Evolutionary conservation across 345 rosid species (phyloP).

Genomic region (Lepidium africanum): DNA sequence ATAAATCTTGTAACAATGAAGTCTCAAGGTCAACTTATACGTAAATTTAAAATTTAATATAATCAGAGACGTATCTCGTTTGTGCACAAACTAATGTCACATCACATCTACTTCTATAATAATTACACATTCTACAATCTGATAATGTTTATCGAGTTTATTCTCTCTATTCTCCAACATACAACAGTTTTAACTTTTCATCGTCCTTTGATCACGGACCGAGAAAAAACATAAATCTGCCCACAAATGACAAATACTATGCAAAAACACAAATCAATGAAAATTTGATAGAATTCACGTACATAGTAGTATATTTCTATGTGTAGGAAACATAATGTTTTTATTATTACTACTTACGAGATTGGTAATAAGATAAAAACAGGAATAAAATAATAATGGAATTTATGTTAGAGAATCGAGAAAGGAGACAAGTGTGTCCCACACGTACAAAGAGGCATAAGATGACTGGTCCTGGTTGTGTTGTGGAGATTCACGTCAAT

Average conservation of each 20-base stretch:
- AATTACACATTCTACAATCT: not conserved
- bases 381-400: not conserved
- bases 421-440: conserved; percentile 17
- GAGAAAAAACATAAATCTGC: not conserved
- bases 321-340: not conserved
- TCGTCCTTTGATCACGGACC: not conserved
- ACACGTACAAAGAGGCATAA: conserved; percentile 6
- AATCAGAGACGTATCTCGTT: conserved; percentile 22
- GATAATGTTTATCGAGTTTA: no score
- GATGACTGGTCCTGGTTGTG: conserved; percentile 8
- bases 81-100: conserved; percentile 28
- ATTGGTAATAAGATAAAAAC: not conserved
- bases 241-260: not conserved
- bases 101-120: conserved; percentile 4
- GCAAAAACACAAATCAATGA: not conserved
- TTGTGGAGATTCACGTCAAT: conserved; percentile 20
- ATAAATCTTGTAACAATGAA: not conserved
- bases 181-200: not conserved
- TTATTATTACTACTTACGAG: not conserved
- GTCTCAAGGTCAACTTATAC: conserved; percentile 12
- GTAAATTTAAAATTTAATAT: not conserved
- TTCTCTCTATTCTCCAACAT: no score
- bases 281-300: not conserved
- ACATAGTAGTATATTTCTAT: not conserved
- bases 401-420: not conserved